Evolutionary conservation across 106 monocot species (phyloP).

Genomic region (Dendrobium catenatum): DNA sequence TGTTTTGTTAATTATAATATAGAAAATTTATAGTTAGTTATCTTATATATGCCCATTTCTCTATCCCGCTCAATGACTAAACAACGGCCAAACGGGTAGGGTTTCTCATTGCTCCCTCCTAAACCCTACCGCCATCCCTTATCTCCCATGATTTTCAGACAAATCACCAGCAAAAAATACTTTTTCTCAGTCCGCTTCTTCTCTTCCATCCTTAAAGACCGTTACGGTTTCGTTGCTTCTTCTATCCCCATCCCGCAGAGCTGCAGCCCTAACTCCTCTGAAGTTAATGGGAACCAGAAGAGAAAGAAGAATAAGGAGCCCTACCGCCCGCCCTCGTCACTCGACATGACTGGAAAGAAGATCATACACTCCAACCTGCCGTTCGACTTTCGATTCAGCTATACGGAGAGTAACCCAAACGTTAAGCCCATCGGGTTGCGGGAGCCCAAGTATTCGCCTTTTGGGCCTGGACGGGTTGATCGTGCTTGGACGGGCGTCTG

Average conservation of each 20-base stretch:
- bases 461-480: slow-evolving; percentile 72
- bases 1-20: no score
- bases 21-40: neutral
- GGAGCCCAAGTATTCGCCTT: slow-evolving; percentile 90
- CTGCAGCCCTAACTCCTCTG: slow-evolving; percentile 13
- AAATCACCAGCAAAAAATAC: slow-evolving; percentile 23
- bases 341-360: slow-evolving; percentile 38
- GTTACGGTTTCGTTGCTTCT: slow-evolving; percentile 79
- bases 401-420: slow-evolving; percentile 55
- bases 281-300: neutral
- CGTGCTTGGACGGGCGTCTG: slow-evolving; percentile 72
- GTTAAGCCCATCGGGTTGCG: slow-evolving; percentile 72
- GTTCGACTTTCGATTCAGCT: slow-evolving; percentile 79
- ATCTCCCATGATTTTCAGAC: slow-evolving; percentile 17
- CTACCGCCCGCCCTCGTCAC: slow-evolving; percentile 73
- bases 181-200: slow-evolving; percentile 13
- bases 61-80: neutral
- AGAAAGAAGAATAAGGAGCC: slow-evolving; percentile 43
- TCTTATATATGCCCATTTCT: neutral
- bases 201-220: slow-evolving; percentile 32
- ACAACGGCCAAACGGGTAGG: neutral
- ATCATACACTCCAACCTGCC: slow-evolving; percentile 55
- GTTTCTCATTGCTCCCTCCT: neutral
- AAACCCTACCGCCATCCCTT: neutral
- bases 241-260: slow-evolving; percentile 37